Base-by-base conservation (phyloP, 1,284 basidiomycete genomes). In the Abortiporus biennis region DNA sequence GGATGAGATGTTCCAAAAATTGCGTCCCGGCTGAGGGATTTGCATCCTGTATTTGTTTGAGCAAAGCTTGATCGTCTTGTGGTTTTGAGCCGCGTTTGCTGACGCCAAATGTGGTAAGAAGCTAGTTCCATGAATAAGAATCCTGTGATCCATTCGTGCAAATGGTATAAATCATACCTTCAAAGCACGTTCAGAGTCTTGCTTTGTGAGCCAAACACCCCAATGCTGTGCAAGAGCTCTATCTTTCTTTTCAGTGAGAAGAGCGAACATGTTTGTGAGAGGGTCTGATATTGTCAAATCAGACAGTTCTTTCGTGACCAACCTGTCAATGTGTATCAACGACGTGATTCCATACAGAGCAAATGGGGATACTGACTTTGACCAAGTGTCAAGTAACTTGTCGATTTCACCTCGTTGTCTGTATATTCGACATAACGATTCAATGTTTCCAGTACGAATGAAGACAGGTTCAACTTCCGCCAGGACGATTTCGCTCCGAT, bases 1-100 rank as follows among this genome's bases (percentile, higher is more conserved):
- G 62, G 1, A 93, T 80, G 1, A 92, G 66, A 56, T 88, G 77
- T 54, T 95, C 92, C 4, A 96, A 68, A 55, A 82, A 93, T 43
- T 76, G 72, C 31, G 75, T 67, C 3, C 79, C 89, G 1, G 79
- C 80, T 12, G 63, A 63, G 2, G 71, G 67, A 52, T 78, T 78
- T 3, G 78, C 69, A 25, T 63, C 72, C 46, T 62, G 72, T 38
- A 80, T 78, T 54, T 75, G 78, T 51, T 71, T 74, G 46, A 77
- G 61, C 34, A 83, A 60, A 0, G 56, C 54, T 2, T 76, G 51
- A 44, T 88, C 85, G 37, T 86, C 82, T 36, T 76, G 72, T 11
- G 66, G 59, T 49, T 65, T 68, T 38, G 71, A 65, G 45, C 64
- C 63, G 31, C 76, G 71, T 56, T 74, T 78, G 2, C 69, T 63